Evolutionary conservation across 106 monocot genomes (phyloP).

Genomic region (Acorus gramineus): DNA sequence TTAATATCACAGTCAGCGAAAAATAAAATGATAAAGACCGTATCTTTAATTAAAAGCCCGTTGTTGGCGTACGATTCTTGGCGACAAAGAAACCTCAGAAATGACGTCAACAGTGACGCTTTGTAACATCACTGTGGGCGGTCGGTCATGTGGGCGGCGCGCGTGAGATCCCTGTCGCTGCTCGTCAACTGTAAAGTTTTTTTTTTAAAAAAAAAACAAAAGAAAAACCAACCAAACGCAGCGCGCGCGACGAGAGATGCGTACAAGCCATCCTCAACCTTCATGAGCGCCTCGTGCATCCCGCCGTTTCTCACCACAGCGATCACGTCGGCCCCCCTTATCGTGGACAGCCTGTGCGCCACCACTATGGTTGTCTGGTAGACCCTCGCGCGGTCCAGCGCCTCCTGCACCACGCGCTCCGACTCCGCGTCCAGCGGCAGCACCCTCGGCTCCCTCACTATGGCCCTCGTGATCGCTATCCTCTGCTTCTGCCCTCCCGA

Average conservation of each 20-base stretch:
- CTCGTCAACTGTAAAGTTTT: too few species aligned
- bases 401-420: constrained; percentile 63
- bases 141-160: too few species aligned
- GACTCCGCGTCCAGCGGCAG: constrained; percentile 72
- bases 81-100: too few species aligned
- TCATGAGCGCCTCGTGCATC: constrained; percentile 39
- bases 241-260: constrained; percentile 49
- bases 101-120: too few species aligned
- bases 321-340: constrained; percentile 46
- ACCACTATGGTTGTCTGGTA: constrained; percentile 42
- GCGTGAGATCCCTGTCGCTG: too few species aligned
- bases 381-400: constrained; percentile 46
- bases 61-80: too few species aligned
- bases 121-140: too few species aligned
- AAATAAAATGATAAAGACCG: too few species aligned
- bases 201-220: too few species aligned
- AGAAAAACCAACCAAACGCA: too few species aligned
- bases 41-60: too few species aligned
- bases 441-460: constrained; percentile 51
- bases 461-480: constrained; percentile 66
- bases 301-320: constrained; percentile 60
- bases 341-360: constrained; percentile 59
- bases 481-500: constrained; percentile 88
- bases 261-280: constrained; percentile 30
- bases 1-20: too few species aligned